Evolutionary conservation across 768 basidiomycete genomes (phyloP).

Genomic region (Lyophyllum decastes): DNA sequence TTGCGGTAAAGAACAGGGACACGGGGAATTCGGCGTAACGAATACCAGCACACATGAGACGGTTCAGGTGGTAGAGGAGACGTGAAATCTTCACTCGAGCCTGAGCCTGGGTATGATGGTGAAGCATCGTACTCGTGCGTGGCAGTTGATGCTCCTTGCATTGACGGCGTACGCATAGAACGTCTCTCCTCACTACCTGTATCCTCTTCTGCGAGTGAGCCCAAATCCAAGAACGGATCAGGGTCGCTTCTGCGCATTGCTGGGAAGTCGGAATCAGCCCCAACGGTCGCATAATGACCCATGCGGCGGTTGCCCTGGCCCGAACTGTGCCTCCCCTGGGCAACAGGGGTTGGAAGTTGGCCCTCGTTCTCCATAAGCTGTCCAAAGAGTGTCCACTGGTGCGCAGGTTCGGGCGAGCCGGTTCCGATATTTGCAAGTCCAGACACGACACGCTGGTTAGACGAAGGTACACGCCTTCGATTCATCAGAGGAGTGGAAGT

Average conservation of each 20-base stretch:
- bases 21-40: slow-evolving; percentile 28
- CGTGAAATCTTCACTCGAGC: slow-evolving; percentile 6
- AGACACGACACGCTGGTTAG: slow-evolving; percentile 14
- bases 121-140: slow-evolving; percentile 21
- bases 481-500: slow-evolving; percentile 19
- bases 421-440: slow-evolving; percentile 14
- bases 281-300: not conserved
- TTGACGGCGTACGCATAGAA: not conserved
- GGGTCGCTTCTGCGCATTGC: slow-evolving; percentile 4
- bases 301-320: not conserved
- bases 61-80: slow-evolving; percentile 5
- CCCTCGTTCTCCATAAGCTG: slow-evolving; percentile 73
- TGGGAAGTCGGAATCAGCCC: not conserved
- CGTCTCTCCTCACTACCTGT: not conserved
- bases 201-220: slow-evolving; percentile 2
- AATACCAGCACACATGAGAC: slow-evolving; percentile 15
- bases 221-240: slow-evolving; percentile 15
- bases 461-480: slow-evolving; percentile 13
- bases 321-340: slow-evolving; percentile 7
- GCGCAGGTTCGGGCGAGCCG: slow-evolving; percentile 18
- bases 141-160: slow-evolving; percentile 1
- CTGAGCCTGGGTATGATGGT: slow-evolving; percentile 16
- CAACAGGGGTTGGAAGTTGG: slow-evolving; percentile 31
- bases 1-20: slow-evolving; percentile 61
- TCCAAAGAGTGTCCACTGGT: slow-evolving; percentile 69